Evolutionary conservation across 805 yeast species (phyloP).

Genomic region (Cyberlindnera mississippiensis): DNA sequence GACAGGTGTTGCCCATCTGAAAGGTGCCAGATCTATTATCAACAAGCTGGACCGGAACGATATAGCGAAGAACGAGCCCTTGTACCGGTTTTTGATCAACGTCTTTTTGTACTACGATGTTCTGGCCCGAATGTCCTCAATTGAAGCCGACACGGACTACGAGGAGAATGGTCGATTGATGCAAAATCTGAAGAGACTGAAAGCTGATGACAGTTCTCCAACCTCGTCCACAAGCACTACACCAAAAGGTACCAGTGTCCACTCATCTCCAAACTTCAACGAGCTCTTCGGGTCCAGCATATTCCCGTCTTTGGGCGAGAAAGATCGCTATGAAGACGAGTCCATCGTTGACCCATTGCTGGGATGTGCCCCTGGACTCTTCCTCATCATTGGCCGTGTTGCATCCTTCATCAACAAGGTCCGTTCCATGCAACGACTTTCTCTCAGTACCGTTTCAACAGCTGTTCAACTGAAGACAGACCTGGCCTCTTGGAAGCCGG

Average conservation of each 20-base stretch:
- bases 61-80: constrained; percentile 13
- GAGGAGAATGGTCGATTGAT: constrained; percentile 17
- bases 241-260: background rate
- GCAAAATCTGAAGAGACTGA: constrained; percentile 12
- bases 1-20: constrained; percentile 64
- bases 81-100: constrained; percentile 29
- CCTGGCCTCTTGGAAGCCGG: constrained; percentile 55
- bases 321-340: constrained; percentile 10
- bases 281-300: constrained; percentile 16
- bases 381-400: constrained; percentile 61
- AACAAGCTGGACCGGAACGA: constrained; percentile 32
- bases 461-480: constrained; percentile 54
- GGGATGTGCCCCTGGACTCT: constrained; percentile 63
- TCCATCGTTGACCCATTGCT: constrained; percentile 54
- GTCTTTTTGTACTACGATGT: constrained; percentile 70
- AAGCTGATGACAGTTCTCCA: constrained; percentile 1
- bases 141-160: constrained; percentile 34
- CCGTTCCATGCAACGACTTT: constrained; percentile 37
- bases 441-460: constrained; percentile 44
- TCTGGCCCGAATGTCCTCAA: constrained; percentile 59
- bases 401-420: constrained; percentile 52
- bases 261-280: constrained; percentile 12
- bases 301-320: constrained; percentile 7
- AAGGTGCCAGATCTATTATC: constrained; percentile 62
- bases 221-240: background rate